These are phyloP conservation scores for Lanmaoa rubissima DNA, from an alignment of 768 basidiomycete genomes.

Conservation along the genomic window DNA sequence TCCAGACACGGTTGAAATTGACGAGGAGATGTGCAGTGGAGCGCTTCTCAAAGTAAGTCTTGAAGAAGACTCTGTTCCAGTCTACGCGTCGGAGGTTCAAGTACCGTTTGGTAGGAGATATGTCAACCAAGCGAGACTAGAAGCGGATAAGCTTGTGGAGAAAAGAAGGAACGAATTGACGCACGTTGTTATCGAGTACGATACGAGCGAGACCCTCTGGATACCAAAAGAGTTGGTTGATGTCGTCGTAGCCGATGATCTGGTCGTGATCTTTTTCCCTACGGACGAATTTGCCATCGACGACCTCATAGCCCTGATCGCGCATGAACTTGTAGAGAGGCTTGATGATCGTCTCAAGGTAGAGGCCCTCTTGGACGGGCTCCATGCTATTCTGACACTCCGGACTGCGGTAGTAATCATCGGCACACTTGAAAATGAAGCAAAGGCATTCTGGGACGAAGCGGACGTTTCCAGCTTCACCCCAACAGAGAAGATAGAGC, in stretches of 20 bases:
- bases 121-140: constrained; percentile 88
- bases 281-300: constrained; percentile 92
- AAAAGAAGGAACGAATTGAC: constrained; percentile 17
- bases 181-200: constrained; percentile 80
- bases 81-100: constrained; percentile 89
- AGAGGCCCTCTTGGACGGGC: constrained; percentile 91
- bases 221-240: constrained; percentile 99
- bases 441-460: constrained; percentile 96
- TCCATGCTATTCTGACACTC: constrained; percentile 96
- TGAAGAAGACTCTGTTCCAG: constrained; percentile 96
- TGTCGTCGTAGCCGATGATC: constrained; percentile 99
- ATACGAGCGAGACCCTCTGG: constrained; percentile 96
- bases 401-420: constrained; percentile 97
- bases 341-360: constrained; percentile 87
- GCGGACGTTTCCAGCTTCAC: constrained; percentile 95
- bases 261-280: constrained; percentile 93
- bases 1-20: constrained; percentile 99
- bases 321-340: constrained; percentile 95
- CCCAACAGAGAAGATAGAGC: constrained; percentile 96
- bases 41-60: constrained; percentile 97
- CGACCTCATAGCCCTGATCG: constrained; percentile 95
- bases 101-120: constrained; percentile 89
- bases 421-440: constrained; percentile 99
- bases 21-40: constrained; percentile 91
- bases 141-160: constrained; percentile 7